A percentile compares a stretch with the other conserved stretches of the same genome.
phyloP scores from a whole-genome alignment of 1,284 basidiomycete genomes.

The Heterobasidion annosum region DNA sequence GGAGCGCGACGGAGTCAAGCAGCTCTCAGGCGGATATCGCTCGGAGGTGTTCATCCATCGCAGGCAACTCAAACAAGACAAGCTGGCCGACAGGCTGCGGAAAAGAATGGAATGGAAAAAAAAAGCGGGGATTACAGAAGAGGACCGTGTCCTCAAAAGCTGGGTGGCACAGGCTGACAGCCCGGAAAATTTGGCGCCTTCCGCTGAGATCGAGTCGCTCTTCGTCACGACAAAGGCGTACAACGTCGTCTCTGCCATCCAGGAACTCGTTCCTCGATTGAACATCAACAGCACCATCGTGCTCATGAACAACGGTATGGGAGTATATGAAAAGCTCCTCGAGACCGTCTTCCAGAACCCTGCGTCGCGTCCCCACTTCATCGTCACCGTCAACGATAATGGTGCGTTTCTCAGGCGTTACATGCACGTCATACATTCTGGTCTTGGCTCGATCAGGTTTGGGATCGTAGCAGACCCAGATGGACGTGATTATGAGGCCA shows the following conservation, averaged over 20 bases:
- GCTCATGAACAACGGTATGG: slow-evolving; percentile 89
- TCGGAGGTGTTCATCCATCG: slow-evolving; percentile 33
- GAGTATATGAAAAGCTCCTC: slow-evolving; percentile 77
- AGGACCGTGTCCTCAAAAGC: background rate
- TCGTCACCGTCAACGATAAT: slow-evolving; percentile 81
- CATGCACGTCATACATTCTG: slow-evolving; percentile 67
- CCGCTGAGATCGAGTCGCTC: slow-evolving; percentile 51
- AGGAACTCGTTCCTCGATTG: slow-evolving; percentile 69
- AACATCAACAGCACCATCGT: slow-evolving; percentile 73
- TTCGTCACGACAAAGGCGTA: slow-evolving; percentile 42
- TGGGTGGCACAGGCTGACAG: background rate
- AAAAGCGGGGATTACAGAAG: background rate
- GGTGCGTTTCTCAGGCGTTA: slow-evolving; percentile 50
- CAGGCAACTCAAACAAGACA: slow-evolving; percentile 4
- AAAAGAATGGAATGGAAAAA: background rate
- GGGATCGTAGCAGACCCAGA: slow-evolving; percentile 70
- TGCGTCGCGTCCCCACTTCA: slow-evolving; percentile 71
- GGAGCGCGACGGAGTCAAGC: slow-evolving; percentile 36
- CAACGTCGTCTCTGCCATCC: slow-evolving; percentile 37
- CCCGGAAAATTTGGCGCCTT: slow-evolving; percentile 1
- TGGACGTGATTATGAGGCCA: slow-evolving; percentile 51
- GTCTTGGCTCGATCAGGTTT: slow-evolving; percentile 67
- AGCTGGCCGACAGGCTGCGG: background rate
- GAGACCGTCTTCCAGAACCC: slow-evolving; percentile 67
- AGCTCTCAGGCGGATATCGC: slow-evolving; percentile 32